These are phyloP conservation scores for Madurella fahalii DNA, from an alignment of 2,329 filamentous ascomycete species.

Conservation along the genomic window DNA sequence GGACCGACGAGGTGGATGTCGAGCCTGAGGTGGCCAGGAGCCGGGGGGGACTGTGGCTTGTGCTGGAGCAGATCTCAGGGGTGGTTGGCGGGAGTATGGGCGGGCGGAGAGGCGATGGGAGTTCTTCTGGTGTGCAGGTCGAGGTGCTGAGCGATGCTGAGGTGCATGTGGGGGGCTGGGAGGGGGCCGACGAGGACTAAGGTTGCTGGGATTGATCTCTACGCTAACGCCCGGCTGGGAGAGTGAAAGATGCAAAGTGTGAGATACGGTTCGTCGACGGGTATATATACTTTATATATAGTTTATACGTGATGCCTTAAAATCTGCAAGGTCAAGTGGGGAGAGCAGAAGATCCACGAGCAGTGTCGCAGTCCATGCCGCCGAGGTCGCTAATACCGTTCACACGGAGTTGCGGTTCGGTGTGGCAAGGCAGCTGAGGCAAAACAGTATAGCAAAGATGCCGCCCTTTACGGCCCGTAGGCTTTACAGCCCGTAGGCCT, in stretches of 20 bases:
- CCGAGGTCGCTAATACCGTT: too few relatives aligned
- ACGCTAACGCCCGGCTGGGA: too few relatives aligned
- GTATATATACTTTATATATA: too few relatives aligned
- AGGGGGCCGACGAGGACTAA: conserved; percentile 17
- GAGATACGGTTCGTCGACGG: background rate
- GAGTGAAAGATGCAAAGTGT: background rate
- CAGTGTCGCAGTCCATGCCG: too few relatives aligned
- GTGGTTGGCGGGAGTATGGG: conserved; percentile 38
- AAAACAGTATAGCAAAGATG: too few relatives aligned
- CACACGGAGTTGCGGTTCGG: too few relatives aligned
- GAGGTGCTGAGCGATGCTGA: conserved; percentile 34
- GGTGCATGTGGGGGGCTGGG: conserved; percentile 39
- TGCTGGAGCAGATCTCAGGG: conserved; percentile 68
- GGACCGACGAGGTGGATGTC: conserved; percentile 71
- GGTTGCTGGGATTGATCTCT: background rate
- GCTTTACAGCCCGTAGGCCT: too few relatives aligned
- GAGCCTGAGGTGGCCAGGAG: conserved; percentile 54
- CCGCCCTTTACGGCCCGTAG: too few relatives aligned
- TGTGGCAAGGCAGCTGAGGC: too few relatives aligned
- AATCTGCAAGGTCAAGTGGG: too few relatives aligned
- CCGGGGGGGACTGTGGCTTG: conserved; percentile 65
- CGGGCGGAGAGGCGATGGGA: conserved; percentile 49
- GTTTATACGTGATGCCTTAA: too few relatives aligned
- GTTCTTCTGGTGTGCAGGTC: conserved; percentile 38
- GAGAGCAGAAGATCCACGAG: too few relatives aligned